These are phyloP conservation scores for Chlamydomonas urium DNA, from an alignment of 139 green algal species.

Conservation along the genomic window DNA sequence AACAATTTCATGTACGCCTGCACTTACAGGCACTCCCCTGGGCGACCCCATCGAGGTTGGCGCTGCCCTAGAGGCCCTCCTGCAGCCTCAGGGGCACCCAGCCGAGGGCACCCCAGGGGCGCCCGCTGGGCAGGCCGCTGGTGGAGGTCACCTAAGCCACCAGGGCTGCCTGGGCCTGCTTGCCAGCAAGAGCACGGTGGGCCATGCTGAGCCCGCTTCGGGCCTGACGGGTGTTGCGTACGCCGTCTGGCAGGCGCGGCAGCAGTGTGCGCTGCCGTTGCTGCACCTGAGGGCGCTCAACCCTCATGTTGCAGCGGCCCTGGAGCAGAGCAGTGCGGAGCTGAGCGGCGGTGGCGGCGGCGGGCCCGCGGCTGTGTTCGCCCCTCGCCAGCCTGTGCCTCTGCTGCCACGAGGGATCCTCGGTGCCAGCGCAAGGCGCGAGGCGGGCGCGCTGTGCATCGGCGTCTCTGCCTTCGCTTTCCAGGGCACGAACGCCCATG, in stretches of 20 bases:
- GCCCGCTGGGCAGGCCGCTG: constrained; percentile 40
- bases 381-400: too few species aligned
- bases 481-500: too few species aligned
- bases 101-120: constrained; percentile 24
- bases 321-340: constrained; percentile 22
- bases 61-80: constrained; percentile 49
- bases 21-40: constrained; percentile 72
- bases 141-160: too few species aligned
- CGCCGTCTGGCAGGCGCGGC: too few species aligned
- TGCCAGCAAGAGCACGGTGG: constrained; percentile 62
- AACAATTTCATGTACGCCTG: too few species aligned
- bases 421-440: too few species aligned
- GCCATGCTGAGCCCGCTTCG: constrained; percentile 72
- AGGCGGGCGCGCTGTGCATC: too few species aligned
- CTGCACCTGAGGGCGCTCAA: constrained; percentile 52
- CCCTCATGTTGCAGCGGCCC: constrained; percentile 37
- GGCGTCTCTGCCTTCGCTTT: constrained; percentile 83
- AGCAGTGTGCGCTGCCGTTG: constrained; percentile 19
- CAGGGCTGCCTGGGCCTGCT: constrained; percentile 41
- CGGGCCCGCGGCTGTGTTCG: not conserved
- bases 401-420: too few species aligned
- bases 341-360: not conserved
- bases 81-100: constrained; percentile 34
- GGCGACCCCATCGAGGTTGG: constrained; percentile 88
- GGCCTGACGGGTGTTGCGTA: constrained; percentile 23